Evolutionary conservation across 176 grass and related monocot genomes (phyloP).

Genomic region (Oryza australiensis): DNA sequence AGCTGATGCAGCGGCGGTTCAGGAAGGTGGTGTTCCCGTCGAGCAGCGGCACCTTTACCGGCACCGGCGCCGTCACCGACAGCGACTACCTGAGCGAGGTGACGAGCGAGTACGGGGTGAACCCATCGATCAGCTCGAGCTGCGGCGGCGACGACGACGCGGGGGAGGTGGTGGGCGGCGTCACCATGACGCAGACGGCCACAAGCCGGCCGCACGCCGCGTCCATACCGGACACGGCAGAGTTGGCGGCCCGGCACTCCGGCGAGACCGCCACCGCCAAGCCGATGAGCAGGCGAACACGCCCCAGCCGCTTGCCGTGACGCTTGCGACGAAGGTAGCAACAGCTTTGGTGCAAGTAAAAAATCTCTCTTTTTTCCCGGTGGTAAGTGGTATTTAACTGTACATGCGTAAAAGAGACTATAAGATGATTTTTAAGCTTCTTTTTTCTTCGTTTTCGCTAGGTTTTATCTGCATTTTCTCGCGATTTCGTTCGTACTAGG

Average conservation of each 20-base stretch:
- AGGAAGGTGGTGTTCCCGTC: conserved; percentile 60
- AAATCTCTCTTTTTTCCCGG: neutral
- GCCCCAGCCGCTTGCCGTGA: conserved; percentile 17
- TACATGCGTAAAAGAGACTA: neutral
- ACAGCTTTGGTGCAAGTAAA: no score
- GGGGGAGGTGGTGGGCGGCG: neutral
- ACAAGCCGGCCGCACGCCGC: neutral
- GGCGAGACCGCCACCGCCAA: neutral
- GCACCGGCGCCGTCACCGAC: neutral
- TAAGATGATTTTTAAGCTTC: neutral
- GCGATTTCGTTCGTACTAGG: no score
- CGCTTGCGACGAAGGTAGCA: neutral
- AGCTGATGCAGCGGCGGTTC: conserved; percentile 36
- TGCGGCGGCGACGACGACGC: conserved; percentile 21
- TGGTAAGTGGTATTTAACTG: no score
- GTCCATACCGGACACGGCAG: neutral
- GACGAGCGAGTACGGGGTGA: conserved; percentile 53
- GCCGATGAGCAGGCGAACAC: conserved; percentile 19
- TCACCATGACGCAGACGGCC: neutral
- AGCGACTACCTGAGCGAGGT: conserved; percentile 46
- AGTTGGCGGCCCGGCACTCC: neutral
- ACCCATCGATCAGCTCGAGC: conserved; percentile 45
- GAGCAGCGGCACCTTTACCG: neutral
- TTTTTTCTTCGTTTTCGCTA: neutral
- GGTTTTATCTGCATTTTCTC: neutral